Percentiles rank a stretch among this genome's conserved stretches.
phyloP scores from a whole-genome alignment of 1,139 yeast genomes.

The Debaryomyces subglobosus region DNA sequence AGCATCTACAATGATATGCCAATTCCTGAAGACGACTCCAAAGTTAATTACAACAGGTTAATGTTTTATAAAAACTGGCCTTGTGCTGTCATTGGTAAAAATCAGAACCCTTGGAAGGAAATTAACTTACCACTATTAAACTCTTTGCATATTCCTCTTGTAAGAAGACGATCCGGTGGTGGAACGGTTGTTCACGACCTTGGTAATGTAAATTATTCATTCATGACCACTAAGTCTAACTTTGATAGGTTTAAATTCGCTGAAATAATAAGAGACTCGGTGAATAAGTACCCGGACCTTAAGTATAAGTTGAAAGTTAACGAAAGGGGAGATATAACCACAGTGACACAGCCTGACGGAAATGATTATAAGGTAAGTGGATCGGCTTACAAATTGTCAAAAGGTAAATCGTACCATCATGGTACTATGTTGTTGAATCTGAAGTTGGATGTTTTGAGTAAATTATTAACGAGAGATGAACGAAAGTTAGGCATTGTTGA shows the following conservation, averaged over 20 bases:
- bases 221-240: constrained; percentile 66
- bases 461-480: constrained; percentile 55
- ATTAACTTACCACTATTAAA: constrained; percentile 64
- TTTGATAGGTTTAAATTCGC: constrained; percentile 73
- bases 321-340: constrained; percentile 78
- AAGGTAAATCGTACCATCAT: constrained; percentile 88
- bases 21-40: constrained; percentile 22
- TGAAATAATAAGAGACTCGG: constrained; percentile 49
- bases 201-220: constrained; percentile 90
- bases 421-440: constrained; percentile 90
- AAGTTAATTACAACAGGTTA: constrained; percentile 50
- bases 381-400: constrained; percentile 84
- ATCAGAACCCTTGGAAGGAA: constrained; percentile 95
- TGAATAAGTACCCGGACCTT: constrained; percentile 36
- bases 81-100: constrained; percentile 93
- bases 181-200: constrained; percentile 95
- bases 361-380: constrained; percentile 73
- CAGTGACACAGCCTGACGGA: constrained; percentile 30
- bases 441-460: constrained; percentile 57
- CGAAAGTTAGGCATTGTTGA: constrained; percentile 49
- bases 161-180: constrained; percentile 89
- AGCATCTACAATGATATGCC: constrained; percentile 73
- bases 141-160: constrained; percentile 60
- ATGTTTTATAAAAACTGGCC: constrained; percentile 77
- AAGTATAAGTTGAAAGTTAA: constrained; percentile 49